Conservation (phyloP, 257 asterid genomes). For the Thymus quinquecostatus region DNA sequence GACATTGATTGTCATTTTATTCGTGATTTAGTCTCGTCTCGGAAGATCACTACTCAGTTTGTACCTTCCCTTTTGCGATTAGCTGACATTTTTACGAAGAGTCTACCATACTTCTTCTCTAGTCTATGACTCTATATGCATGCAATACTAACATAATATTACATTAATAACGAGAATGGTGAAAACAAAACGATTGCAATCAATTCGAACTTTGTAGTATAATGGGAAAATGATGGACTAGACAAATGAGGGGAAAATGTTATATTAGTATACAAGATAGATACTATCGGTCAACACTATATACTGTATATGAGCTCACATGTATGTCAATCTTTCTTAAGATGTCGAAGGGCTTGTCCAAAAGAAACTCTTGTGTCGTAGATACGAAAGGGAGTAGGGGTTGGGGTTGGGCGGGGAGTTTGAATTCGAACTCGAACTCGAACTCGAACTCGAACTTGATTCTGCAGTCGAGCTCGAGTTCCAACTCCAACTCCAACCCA, state of each 20-base stretch:
- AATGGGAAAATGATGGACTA: not conserved
- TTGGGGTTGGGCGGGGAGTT: not conserved
- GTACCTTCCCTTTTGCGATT: too few species aligned
- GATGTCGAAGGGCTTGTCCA: constrained; percentile 34
- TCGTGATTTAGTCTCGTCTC: too few species aligned
- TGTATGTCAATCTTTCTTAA: not conserved
- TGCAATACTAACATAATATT: not conserved
- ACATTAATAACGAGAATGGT: not conserved
- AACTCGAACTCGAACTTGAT: not conserved
- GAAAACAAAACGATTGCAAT: not conserved
- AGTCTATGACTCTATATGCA: too few species aligned
- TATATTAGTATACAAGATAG: not conserved
- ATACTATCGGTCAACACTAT: not conserved
- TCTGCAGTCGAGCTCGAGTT: not conserved
- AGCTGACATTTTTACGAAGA: too few species aligned
- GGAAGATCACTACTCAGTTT: too few species aligned
- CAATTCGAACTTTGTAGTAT: not conserved
- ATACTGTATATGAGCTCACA: too few species aligned
- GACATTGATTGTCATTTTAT: too few species aligned
- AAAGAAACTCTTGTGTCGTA: constrained; percentile 34
- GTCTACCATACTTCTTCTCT: too few species aligned
- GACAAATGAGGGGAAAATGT: not conserved
- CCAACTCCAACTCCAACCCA: not conserved
- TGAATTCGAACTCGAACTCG: not conserved
- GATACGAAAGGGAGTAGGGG: constrained; percentile 30